Conservation (phyloP, 768 basidiomycete genomes). For the Amylocystis lapponica region DNA sequence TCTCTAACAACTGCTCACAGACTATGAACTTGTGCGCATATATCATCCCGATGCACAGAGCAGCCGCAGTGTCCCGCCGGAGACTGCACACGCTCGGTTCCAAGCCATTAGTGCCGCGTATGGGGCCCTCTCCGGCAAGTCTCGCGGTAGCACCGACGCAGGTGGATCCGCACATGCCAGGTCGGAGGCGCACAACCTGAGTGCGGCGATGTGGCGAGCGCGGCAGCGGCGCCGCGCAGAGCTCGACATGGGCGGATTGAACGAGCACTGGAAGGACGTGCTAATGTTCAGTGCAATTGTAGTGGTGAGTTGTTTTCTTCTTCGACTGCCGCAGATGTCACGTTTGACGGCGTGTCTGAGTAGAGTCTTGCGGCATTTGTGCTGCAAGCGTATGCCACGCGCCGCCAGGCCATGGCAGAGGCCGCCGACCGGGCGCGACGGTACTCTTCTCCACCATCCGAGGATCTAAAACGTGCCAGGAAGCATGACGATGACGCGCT, state of each 20-base stretch:
- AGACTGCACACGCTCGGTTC: constrained; percentile 57
- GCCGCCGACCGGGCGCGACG: not conserved
- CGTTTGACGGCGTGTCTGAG: not conserved
- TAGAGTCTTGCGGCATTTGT: constrained; percentile 21
- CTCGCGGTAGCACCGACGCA: constrained; percentile 16
- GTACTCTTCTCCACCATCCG: not conserved
- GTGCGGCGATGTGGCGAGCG: constrained; percentile 37
- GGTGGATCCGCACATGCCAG: constrained; percentile 24
- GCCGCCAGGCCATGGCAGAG: constrained; percentile 15
- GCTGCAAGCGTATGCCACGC: constrained; percentile 19
- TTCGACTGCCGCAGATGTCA: no score
- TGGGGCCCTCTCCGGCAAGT: constrained; percentile 51
- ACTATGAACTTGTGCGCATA: constrained; percentile 73
- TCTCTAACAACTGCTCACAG: constrained; percentile 29
- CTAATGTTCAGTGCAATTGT: constrained; percentile 51
- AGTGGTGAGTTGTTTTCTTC: constrained; percentile 32
- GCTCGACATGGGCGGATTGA: constrained; percentile 44
- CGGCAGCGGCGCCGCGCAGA: constrained; percentile 28
- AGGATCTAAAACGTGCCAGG: no score
- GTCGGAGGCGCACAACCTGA: constrained; percentile 6
- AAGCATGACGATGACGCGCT: no score
- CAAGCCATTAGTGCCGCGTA: constrained; percentile 67
- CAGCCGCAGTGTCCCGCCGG: constrained; percentile 36
- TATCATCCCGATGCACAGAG: constrained; percentile 71
- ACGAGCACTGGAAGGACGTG: constrained; percentile 66